These are phyloP conservation scores for Pleurotus cornucopiae DNA, from an alignment of 768 basidiomycete species.

Conservation along the genomic window DNA sequence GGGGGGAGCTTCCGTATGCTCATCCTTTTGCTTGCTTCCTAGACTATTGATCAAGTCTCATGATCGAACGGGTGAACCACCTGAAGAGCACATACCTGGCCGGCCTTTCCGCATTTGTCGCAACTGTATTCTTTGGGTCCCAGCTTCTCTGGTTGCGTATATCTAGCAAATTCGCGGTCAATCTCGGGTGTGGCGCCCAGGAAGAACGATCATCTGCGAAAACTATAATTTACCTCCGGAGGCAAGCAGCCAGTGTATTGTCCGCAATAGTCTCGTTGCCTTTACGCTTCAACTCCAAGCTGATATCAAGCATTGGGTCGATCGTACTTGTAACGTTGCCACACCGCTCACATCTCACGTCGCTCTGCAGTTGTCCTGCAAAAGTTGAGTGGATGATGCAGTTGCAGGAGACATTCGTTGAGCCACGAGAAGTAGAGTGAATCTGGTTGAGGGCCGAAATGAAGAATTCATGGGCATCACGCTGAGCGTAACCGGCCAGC, in stretches of 20 bases:
- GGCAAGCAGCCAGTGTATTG: slow-evolving; percentile 69
- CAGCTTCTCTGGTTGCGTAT: slow-evolving; percentile 81
- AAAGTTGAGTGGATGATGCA: slow-evolving; percentile 93
- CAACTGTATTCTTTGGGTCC: slow-evolving; percentile 83
- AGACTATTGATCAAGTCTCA: slow-evolving; percentile 9
- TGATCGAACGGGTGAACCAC: neutral
- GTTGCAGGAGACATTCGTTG: slow-evolving; percentile 75
- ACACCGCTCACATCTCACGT: slow-evolving; percentile 86
- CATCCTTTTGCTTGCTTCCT: slow-evolving; percentile 82
- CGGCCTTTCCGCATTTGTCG: slow-evolving; percentile 69
- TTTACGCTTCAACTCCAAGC: slow-evolving; percentile 71
- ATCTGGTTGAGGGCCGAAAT: slow-evolving; percentile 84
- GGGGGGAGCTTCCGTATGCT: slow-evolving; percentile 84
- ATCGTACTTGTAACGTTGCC: slow-evolving; percentile 71
- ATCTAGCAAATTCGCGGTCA: slow-evolving; percentile 38
- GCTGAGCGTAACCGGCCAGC: slow-evolving; percentile 88
- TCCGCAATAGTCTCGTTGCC: slow-evolving; percentile 40
- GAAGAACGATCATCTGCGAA: slow-evolving; percentile 8
- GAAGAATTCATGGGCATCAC: slow-evolving; percentile 90
- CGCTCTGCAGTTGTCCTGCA: slow-evolving; percentile 80
- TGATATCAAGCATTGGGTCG: slow-evolving; percentile 90
- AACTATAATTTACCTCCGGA: slow-evolving; percentile 52
- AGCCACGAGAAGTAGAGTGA: slow-evolving; percentile 71
- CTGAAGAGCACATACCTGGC: slow-evolving; percentile 41
- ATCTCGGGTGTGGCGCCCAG: slow-evolving; percentile 2